Base-by-base conservation (phyloP, 2,329 filamentous ascomycete species). In the Ceratocystis variospora region DNA sequence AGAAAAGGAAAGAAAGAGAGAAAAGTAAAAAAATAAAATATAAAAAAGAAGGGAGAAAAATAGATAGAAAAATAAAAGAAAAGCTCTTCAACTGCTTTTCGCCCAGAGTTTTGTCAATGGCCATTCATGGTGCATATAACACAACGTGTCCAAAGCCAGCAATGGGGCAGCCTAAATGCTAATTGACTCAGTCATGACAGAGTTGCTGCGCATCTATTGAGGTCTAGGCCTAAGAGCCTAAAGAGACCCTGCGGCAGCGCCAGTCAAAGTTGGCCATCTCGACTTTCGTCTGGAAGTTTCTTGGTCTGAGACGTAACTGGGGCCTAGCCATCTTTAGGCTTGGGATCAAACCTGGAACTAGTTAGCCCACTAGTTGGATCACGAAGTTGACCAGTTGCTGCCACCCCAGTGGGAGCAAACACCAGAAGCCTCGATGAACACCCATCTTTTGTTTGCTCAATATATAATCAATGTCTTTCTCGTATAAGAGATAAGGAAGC, bases 201-300 rank as follows among this genome's bases (percentile, higher is more conserved):
- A 57, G 53, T 15, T 59, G 28, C 12, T 17, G 28, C 17, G 7
- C 4, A 57, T 28, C 22, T 17, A 12, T 17, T 25, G 17, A 6
- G 10, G 5, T 25, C 53, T 31, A 10, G 53, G 55, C 55, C 55
- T 59, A 12, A 10, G 55, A 33, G n/a, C 6, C 55, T 31, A 22
- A 33, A n/a, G 37, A 10, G 48, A 55, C 12, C 33, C 17, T 59
- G 55, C 28, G 28, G 28, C 55, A 33, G 15, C 55, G 55, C 25
- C 17, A 59, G 55, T 59, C 55, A 59, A 59, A n/a, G 28, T 59
- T 25, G 55, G 55, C 17, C 25, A 59, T 59, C 55, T 33, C 28
- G 55, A 19, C 15, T 33, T 59, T 5, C 28, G 33, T 31, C 55
- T 53, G 17, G 19, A 12, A 25, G 19, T 53, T 53, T 25, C 19